phyloP scores from a whole-genome alignment of 2,329 filamentous ascomycete genomes.

The Thelonectria discophora region DNA sequence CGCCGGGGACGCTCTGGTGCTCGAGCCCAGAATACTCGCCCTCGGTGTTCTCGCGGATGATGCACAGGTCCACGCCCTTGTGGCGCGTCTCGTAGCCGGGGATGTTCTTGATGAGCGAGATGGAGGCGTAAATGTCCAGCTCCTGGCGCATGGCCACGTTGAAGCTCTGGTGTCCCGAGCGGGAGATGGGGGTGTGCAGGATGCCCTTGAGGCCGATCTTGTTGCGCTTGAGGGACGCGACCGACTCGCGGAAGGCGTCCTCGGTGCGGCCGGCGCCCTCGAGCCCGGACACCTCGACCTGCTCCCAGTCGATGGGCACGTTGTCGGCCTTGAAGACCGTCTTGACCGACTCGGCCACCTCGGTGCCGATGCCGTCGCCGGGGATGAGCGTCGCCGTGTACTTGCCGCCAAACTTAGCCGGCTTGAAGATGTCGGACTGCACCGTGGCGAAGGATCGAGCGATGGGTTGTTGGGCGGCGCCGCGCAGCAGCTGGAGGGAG shows the following conservation, averaged over 20 bases:
- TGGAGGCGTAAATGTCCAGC: conserved; percentile 98
- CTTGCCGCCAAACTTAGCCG: conserved; percentile 98
- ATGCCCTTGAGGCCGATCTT: conserved; percentile 99
- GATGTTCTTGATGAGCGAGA: conserved; percentile 99
- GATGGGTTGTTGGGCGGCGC: conserved; percentile 57
- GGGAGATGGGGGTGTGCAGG: conserved; percentile 94
- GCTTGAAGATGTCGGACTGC: conserved; percentile 97
- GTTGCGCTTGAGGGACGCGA: conserved; percentile 95
- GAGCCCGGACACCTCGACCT: conserved; percentile 93
- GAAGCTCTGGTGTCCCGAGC: conserved; percentile 98
- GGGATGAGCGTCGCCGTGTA: conserved; percentile 99
- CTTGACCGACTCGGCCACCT: conserved; percentile 98
- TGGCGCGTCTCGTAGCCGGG: conserved; percentile 98
- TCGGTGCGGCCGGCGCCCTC: conserved; percentile 85
- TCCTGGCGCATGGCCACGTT: conserved; percentile 99
- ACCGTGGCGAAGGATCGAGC: conserved; percentile 78
- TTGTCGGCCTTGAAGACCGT: conserved; percentile 99
- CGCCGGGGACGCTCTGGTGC: conserved; percentile 95
- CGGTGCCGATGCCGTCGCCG: conserved; percentile 97
- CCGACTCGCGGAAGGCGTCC: conserved; percentile 93
- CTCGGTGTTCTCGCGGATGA: conserved; percentile 99
- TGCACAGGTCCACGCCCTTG: conserved; percentile 96
- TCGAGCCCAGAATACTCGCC: conserved; percentile 99
- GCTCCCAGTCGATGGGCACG: conserved; percentile 98
- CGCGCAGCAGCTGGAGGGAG: conserved; percentile 59